Conservation (phyloP, 257 asterid species). For the Salvia splendens region DNA sequence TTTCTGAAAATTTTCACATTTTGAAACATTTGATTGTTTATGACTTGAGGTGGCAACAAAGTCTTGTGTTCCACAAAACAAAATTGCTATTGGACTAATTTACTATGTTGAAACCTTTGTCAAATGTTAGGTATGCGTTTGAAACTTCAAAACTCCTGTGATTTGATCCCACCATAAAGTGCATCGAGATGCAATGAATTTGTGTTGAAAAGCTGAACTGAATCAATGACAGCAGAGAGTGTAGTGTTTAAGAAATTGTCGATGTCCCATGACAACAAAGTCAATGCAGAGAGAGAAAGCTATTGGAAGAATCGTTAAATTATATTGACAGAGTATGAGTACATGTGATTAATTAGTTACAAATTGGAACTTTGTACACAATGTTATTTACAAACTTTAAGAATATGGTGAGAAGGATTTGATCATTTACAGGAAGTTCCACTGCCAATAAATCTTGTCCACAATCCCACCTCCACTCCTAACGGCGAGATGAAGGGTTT, state of each 20-base stretch:
- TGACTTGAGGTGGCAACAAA: constrained; percentile 25
- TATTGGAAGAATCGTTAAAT: constrained; percentile 31
- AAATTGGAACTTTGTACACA: constrained; percentile 42
- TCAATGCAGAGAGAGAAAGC: no score
- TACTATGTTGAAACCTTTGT: constrained; percentile 9
- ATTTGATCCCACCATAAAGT: constrained; percentile 21
- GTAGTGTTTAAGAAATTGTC: not conserved
- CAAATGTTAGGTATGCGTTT: constrained; percentile 37
- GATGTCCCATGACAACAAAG: no score
- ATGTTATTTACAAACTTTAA: constrained; percentile 53
- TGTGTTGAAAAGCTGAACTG: constrained; percentile 18
- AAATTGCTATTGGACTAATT: constrained; percentile 3
- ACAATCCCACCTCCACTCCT: constrained; percentile 95
- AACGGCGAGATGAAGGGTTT: constrained; percentile 91
- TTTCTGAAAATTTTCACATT: constrained; percentile 9
- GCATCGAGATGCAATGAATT: constrained; percentile 24
- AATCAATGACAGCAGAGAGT: not conserved
- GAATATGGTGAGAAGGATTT: constrained; percentile 39
- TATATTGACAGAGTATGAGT: constrained; percentile 36
- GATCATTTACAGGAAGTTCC: constrained; percentile 77
- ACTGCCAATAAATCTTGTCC: constrained; percentile 93
- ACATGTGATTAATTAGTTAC: constrained; percentile 25
- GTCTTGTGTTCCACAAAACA: constrained; percentile 26
- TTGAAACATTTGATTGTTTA: constrained; percentile 17
- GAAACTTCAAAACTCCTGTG: constrained; percentile 29